Evolutionary conservation across 306 rosid genomes (phyloP).

Genomic region (Lupinus albus): DNA sequence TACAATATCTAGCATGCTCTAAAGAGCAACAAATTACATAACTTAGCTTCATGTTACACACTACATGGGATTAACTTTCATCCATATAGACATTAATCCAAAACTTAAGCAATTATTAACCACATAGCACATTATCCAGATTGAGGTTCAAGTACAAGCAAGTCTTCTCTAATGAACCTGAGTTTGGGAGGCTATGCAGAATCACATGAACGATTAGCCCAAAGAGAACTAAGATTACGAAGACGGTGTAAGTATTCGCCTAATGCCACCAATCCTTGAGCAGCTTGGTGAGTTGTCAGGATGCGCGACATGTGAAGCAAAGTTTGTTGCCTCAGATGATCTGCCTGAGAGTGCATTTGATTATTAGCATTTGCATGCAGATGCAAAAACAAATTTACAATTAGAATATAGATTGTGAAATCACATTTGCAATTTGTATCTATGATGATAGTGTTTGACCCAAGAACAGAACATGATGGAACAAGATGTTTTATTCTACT

Average conservation of each 20-base stretch:
- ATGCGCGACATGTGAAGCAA: constrained; percentile 66
- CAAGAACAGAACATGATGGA: too few relatives aligned
- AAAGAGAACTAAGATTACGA: constrained; percentile 71
- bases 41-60: constrained; percentile 25
- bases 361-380: background rate
- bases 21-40: constrained; percentile 32
- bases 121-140: constrained; percentile 4
- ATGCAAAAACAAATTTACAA: background rate
- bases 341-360: constrained; percentile 55
- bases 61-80: background rate
- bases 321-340: constrained; percentile 80
- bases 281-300: constrained; percentile 66
- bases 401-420: background rate
- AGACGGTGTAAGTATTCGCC: constrained; percentile 82
- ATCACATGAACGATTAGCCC: constrained; percentile 63
- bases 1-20: constrained; percentile 26
- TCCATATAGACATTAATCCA: background rate
- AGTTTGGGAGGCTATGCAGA: constrained; percentile 17
- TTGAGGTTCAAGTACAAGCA: constrained; percentile 3
- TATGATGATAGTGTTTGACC: too few relatives aligned
- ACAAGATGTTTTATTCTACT: too few relatives aligned
- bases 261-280: constrained; percentile 66
- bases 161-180: background rate
- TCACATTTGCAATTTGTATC: background rate
- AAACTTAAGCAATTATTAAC: constrained; percentile 31